These are phyloP conservation scores for Rhizomucor miehei DNA, from an alignment of 371 early-diverging fungal genomes.

Conservation along the genomic window DNA sequence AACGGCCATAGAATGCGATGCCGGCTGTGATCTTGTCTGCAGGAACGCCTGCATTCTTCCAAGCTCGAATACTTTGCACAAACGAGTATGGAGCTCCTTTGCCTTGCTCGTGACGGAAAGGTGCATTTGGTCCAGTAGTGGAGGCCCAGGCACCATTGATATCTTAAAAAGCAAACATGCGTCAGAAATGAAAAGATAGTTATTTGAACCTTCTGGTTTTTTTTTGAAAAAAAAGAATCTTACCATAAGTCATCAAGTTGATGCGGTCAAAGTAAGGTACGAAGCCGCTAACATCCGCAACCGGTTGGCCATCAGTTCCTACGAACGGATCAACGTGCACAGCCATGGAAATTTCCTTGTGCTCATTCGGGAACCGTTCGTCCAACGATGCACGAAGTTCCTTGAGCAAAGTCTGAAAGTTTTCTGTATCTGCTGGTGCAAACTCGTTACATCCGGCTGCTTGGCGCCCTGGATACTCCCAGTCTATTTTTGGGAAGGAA, in stretches of 20 bases:
- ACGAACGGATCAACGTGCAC: slow-evolving; percentile 66
- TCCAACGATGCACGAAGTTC: slow-evolving; percentile 65
- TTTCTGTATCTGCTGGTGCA: slow-evolving; percentile 47
- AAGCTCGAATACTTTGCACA: slow-evolving; percentile 47
- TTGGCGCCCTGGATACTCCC: slow-evolving; percentile 80
- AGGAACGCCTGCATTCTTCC: slow-evolving; percentile 65
- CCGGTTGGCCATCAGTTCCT: slow-evolving; percentile 38
- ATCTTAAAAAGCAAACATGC: slow-evolving; percentile 20
- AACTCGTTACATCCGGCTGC: slow-evolving; percentile 68
- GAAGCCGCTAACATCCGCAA: slow-evolving; percentile 55
- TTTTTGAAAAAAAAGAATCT: too few species aligned
- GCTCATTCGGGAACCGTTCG: slow-evolving; percentile 45
- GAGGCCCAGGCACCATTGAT: slow-evolving; percentile 63
- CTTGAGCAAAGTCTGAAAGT: slow-evolving; percentile 51
- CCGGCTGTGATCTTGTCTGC: slow-evolving; percentile 64
- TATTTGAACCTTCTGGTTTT: too few species aligned
- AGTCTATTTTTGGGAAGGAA: slow-evolving; percentile 57
- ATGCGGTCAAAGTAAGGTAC: slow-evolving; percentile 67
- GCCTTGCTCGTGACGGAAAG: slow-evolving; percentile 41
- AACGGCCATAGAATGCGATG: slow-evolving; percentile 67
- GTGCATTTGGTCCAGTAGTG: slow-evolving; percentile 66
- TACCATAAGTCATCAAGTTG: slow-evolving; percentile 63
- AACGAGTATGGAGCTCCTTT: slow-evolving; percentile 55
- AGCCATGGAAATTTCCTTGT: slow-evolving; percentile 70
- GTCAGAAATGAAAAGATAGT: too few species aligned